A percentile compares a stretch with the other conserved stretches of the same genome.
phyloP scores from a whole-genome alignment of 495 filamentous ascomycete species.

The Trichodelitschia bisporula region DNA sequence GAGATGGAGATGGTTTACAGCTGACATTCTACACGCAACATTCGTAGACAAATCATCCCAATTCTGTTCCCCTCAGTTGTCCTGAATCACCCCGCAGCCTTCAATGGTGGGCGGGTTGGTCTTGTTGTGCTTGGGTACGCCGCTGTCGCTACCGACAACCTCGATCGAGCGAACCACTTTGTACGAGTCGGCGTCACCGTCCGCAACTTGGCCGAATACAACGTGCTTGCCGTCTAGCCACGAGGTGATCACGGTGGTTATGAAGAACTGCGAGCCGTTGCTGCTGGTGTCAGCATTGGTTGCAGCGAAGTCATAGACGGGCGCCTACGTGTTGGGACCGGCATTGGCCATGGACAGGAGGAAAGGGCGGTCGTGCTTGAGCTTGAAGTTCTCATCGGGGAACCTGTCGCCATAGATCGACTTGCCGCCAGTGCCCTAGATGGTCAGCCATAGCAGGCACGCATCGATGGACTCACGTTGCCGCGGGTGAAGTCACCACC shows the following conservation, averaged over 20 bases:
- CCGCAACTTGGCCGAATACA: constrained; percentile 19
- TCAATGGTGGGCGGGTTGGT: constrained; percentile 15
- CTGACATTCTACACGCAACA: too few species aligned
- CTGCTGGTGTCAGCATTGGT: constrained; percentile 14
- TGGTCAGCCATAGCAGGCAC: background rate
- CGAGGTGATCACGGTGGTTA: constrained; percentile 20
- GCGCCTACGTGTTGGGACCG: constrained; percentile 46
- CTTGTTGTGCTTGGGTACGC: constrained; percentile 18
- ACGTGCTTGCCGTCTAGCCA: constrained; percentile 22
- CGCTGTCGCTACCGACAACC: constrained; percentile 14
- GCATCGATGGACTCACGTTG: constrained; percentile 16
- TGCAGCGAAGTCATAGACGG: background rate
- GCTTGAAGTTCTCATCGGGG: constrained; percentile 51
- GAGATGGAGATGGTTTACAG: too few species aligned
- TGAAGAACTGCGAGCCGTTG: constrained; percentile 54
- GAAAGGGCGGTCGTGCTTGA: constrained; percentile 35
- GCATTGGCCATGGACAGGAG: constrained; percentile 70
- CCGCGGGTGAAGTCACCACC: constrained; percentile 26
- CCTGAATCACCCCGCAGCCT: constrained; percentile 9
- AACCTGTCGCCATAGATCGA: constrained; percentile 81
- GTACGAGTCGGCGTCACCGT: constrained; percentile 12
- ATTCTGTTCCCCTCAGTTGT: too few species aligned
- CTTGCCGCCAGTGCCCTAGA: constrained; percentile 61
- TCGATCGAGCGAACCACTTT: constrained; percentile 17
- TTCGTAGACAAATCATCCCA: too few species aligned